Conservation (phyloP, 2,329 filamentous ascomycete genomes). For the Pyrenophora graminea region DNA sequence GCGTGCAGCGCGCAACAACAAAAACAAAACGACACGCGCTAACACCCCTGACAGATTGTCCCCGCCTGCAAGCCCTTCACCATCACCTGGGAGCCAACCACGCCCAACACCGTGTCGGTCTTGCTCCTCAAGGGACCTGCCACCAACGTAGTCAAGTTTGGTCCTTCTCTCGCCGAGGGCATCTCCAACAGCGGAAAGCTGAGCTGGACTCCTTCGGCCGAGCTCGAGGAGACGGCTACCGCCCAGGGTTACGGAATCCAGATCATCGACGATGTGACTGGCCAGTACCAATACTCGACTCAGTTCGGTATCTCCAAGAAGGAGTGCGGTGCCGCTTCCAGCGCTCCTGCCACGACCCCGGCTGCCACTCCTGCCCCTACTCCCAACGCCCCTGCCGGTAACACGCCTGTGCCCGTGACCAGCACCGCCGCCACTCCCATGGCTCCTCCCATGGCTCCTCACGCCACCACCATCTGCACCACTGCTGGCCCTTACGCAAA, state of each 20-base stretch:
- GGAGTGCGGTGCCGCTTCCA: constrained; percentile 23
- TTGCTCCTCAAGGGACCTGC: constrained; percentile 64
- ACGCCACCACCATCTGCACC: constrained; percentile 29
- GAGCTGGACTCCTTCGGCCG: constrained; percentile 58
- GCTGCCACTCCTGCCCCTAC: constrained; percentile 6
- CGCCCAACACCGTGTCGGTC: constrained; percentile 58
- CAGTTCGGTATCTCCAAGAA: constrained; percentile 64
- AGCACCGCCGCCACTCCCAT: constrained; percentile 3
- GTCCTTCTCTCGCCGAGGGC: constrained; percentile 55
- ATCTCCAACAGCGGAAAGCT: constrained; percentile 62
- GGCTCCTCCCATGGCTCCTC: constrained; percentile 12
- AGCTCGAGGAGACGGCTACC: constrained; percentile 51
- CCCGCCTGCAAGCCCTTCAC: constrained; percentile 60
- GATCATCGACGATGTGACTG: constrained; percentile 62
- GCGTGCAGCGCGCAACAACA: background rate
- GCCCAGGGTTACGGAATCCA: constrained; percentile 63
- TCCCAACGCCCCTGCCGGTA: constrained; percentile 7
- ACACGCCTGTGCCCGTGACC: constrained; percentile 10
- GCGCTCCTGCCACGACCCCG: too few species aligned
- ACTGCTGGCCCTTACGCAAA: constrained; percentile 17
- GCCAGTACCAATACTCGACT: constrained; percentile 63
- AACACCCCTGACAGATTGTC: constrained; percentile 47
- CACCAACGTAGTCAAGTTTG: constrained; percentile 57
- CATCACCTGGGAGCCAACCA: constrained; percentile 62
- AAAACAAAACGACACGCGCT: constrained; percentile 4